Evolutionary conservation across 2,329 filamentous ascomycete species (phyloP).

Genomic region (Fusarium algeriense): DNA sequence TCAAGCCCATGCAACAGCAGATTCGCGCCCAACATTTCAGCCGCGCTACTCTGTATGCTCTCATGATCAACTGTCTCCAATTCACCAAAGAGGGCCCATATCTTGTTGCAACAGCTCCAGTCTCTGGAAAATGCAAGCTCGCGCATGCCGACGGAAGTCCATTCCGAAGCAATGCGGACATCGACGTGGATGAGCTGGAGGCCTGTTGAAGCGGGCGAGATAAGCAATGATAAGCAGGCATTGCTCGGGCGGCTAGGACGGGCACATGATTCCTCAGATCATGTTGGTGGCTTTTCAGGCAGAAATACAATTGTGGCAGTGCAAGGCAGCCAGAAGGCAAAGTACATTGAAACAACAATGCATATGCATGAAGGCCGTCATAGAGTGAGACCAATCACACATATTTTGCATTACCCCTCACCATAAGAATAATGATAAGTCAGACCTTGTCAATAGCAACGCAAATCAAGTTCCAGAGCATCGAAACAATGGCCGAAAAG

Average conservation of each 20-base stretch:
- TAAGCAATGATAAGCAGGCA: neutral
- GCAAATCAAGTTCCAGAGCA: neutral
- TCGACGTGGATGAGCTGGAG: slow-evolving; percentile 1
- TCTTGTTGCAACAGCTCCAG: slow-evolving; percentile 3
- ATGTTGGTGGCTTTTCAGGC: neutral
- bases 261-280: neutral
- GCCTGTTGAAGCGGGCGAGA: neutral
- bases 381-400: neutral
- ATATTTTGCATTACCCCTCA: neutral
- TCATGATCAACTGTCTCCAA: slow-evolving; percentile 94
- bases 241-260: neutral
- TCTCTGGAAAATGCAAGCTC: neutral
- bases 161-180: neutral
- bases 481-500: neutral
- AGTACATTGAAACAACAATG: neutral
- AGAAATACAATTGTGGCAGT: neutral
- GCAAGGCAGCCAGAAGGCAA: neutral
- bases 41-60: slow-evolving; percentile 85
- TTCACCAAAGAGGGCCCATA: slow-evolving; percentile 82
- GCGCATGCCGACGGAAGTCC: neutral
- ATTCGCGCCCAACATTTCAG: slow-evolving; percentile 87
- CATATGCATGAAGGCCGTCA: neutral
- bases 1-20: slow-evolving; percentile 95
- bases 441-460: too few species aligned
- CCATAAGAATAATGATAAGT: neutral